These are phyloP conservation scores for Sclerotinia nivalis DNA, from an alignment of 2,329 filamentous ascomycete species.

Conservation along the genomic window DNA sequence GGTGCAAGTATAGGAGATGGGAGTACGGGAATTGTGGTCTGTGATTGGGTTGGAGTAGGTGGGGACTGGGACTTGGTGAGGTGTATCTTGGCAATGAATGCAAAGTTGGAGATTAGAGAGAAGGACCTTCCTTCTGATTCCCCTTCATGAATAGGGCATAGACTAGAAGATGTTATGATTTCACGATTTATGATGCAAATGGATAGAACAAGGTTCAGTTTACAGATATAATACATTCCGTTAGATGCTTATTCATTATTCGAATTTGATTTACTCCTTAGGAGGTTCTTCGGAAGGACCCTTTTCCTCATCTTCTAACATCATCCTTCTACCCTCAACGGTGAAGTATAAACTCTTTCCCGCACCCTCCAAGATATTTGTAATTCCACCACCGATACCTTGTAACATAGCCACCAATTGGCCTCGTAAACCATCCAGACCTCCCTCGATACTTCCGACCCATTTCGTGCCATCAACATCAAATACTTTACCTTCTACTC, in stretches of 20 bases:
- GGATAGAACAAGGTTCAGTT: constrained; percentile 23
- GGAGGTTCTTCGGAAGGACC: constrained; percentile 27
- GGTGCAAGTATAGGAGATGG: constrained; percentile 61
- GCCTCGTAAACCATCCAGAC: constrained; percentile 75
- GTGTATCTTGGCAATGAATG: constrained; percentile 90
- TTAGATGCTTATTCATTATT: constrained; percentile 25
- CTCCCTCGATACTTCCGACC: constrained; percentile 77
- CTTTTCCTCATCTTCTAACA: constrained; percentile 71
- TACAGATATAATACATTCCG: constrained; percentile 38
- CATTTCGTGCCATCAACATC: constrained; percentile 53
- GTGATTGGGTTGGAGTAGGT: constrained; percentile 85
- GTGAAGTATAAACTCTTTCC: constrained; percentile 84
- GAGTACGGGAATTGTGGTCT: constrained; percentile 83
- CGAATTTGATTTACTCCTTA: constrained; percentile 27
- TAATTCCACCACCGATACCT: constrained; percentile 74
- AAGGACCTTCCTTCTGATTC: constrained; percentile 1
- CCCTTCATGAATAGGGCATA: constrained; percentile 3
- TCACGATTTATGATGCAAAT: constrained; percentile 19
- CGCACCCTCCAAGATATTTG: constrained; percentile 75
- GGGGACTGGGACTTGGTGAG: constrained; percentile 90
- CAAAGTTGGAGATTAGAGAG: constrained; percentile 55
- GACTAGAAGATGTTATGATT: constrained; percentile 26
- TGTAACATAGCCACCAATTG: constrained; percentile 83
- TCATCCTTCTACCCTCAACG: constrained; percentile 76
- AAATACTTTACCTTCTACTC: constrained; percentile 70